A percentile compares a stretch with the other conserved stretches of the same genome.
Conservation (phyloP, 495 filamentous ascomycete species). For the Copromyces sp. region DNA sequence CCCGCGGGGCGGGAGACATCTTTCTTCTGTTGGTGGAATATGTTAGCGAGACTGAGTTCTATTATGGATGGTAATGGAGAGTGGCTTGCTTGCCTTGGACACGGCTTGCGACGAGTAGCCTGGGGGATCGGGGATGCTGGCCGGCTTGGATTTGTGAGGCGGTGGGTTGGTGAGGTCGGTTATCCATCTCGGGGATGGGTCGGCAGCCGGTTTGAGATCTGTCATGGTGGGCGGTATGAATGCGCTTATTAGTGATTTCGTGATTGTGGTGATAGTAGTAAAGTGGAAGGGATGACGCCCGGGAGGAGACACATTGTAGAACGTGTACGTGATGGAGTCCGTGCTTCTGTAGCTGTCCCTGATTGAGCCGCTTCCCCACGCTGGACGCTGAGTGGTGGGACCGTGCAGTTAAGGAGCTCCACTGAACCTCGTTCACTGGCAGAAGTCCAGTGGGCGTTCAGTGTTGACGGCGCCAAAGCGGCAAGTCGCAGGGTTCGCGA, state of each 20-base stretch:
- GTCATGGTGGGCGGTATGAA: constrained; percentile 33
- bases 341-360: constrained; percentile 1
- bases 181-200: constrained; percentile 52
- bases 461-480: background rate
- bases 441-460: background rate
- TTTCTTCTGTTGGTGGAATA: constrained; percentile 26
- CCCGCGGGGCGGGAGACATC: constrained; percentile 29
- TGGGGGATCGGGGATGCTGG: constrained; percentile 71
- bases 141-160: constrained; percentile 42
- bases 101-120: constrained; percentile 53
- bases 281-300: constrained; percentile 10
- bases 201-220: background rate
- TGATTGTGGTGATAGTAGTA: background rate
- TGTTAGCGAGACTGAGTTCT: background rate
- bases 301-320: constrained; percentile 2
- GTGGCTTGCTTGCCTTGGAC: constrained; percentile 24
- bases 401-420: background rate
- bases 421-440: background rate
- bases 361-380: background rate
- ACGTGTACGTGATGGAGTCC: constrained; percentile 4
- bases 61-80: background rate
- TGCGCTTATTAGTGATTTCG: background rate
- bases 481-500: background rate
- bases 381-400: background rate
- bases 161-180: constrained; percentile 61